Evolutionary conservation across 768 basidiomycete species (phyloP), one percentile per base, ranked within the genome.

Genomic region (Boletus huronensis): DNA sequence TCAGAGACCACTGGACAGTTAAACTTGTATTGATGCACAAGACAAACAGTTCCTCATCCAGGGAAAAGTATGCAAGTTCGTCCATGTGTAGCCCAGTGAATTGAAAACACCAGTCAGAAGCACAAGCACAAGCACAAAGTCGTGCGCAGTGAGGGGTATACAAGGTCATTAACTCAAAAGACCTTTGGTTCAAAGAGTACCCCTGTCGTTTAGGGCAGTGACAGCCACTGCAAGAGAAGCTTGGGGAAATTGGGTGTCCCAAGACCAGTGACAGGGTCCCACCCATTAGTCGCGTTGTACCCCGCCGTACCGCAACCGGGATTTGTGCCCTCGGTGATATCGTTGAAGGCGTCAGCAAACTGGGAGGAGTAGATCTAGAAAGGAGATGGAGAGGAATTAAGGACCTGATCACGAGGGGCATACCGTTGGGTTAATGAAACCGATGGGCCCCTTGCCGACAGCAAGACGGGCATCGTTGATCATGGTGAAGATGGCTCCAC

Each of bases 231-330:
- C 34, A 69, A 70, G 16, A 78, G 67, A 23, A 80, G 62, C 43
- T 67, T 54, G 5, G 72, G 71, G 52, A 78, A 73, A 47, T 74
- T 74, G 8, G 77, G 79, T 7, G 76, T 79, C 2, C 77, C 79
- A n/a, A 79, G 58, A 19, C 79, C 80, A 13, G 75, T 73, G 16
- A 77, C 78, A 21, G 78, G 74, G 59, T 77, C 77, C 77, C 77
- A 79, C 28, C 78, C 66, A 3, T 9, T 5, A 2, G 61, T 52
- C 5, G 64, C 54, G 6, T 66, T 68, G 61, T 68, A 79, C 1
- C 77, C 77, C 1, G 45, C 5, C 13, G 74, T 74, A n/a, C 73
- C 72, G 51, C 79, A 79, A 1, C 79, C 78, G 3, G 67, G 72
- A 53, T 79, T 80, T 2, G 64, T 66, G 2, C 81, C 81, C 5